These are phyloP conservation scores for Mortierella sp. DNA, from an alignment of 371 early-diverging fungal genomes.

Conservation along the genomic window DNA sequence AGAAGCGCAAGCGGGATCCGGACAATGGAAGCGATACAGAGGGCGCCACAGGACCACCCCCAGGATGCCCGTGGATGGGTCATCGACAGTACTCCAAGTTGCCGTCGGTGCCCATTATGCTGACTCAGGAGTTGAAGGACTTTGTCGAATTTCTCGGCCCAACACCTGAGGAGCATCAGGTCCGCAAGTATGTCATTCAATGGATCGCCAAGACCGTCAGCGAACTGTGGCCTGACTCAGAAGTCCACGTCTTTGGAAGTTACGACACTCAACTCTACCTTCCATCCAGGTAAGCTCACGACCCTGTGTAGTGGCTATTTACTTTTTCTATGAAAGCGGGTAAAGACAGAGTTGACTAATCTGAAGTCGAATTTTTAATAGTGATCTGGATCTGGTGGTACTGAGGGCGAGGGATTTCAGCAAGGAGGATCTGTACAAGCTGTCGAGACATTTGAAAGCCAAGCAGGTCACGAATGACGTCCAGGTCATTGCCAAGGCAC, in stretches of 20 bases:
- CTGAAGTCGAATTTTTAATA: neutral
- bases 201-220: constrained; percentile 69
- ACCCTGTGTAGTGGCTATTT: neutral
- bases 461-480: constrained; percentile 32
- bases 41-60: constrained; percentile 35
- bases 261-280: constrained; percentile 89
- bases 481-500: constrained; percentile 61
- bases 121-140: constrained; percentile 81
- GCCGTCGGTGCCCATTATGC: constrained; percentile 35
- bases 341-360: no score
- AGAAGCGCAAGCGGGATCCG: constrained; percentile 26
- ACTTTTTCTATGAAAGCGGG: neutral
- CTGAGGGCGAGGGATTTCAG: constrained; percentile 4
- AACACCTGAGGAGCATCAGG: constrained; percentile 78
- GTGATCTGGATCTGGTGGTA: constrained; percentile 53
- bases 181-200: constrained; percentile 80
- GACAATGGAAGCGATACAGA: constrained; percentile 33
- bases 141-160: constrained; percentile 86
- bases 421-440: constrained; percentile 35
- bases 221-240: constrained; percentile 57
- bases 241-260: constrained; percentile 86
- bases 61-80: constrained; percentile 53
- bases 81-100: constrained; percentile 34
- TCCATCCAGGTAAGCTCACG: constrained; percentile 72
- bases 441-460: constrained; percentile 32